Evolutionary conservation across 2,329 filamentous ascomycete genomes (phyloP), one percentile per base, ranked within the genome.

Genomic region (Hypoxylon sp.): DNA sequence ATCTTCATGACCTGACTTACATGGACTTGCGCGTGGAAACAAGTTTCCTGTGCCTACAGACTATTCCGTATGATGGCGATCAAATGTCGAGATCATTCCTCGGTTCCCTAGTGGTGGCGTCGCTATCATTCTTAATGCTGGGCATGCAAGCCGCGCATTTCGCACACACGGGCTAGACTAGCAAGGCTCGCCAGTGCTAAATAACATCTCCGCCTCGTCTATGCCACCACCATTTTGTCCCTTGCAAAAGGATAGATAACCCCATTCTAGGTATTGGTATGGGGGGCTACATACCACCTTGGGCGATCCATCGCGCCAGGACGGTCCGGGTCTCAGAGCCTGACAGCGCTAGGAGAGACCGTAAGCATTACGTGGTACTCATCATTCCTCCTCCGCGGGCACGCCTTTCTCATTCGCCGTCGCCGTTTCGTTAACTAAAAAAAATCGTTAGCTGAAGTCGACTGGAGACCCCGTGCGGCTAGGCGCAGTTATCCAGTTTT

Each of bases 401-500:
- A 58, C 31, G 22, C 44, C 62, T 61, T 33, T 63, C 50, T 37
- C 33, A 71, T 69, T 71, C 62, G 68, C 55, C 50, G 31, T 58
- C 22, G 60, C 56, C 63, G 69, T 64, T 71, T 64, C 51, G 51
- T 64, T 61, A 63, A 61, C 55, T 54, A 61, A 11, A 8, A 33
- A 37, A 37, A 57, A 56, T 61, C 22, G 44, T 58, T 71, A 68
- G 65, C 62, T 64, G 61, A 64, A 66, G 44, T 48, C 33, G 60
- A 60, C 49, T 61, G 55, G 44, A 37, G 48, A 61, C 64, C 53
- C 64, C 50, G 61, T 68, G 64, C 64, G 67, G 66, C 67, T 68
- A 72, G 64, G 63, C 67, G 64, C 69, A 72, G 69, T 54, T 66
- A 71, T 69, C 61, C 63, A 65, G 54, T 69, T 67, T 69, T 69